Evolutionary conservation across 192 early-diverging fungal genomes (phyloP).

Genomic region (Entomortierella chlamydospora): DNA sequence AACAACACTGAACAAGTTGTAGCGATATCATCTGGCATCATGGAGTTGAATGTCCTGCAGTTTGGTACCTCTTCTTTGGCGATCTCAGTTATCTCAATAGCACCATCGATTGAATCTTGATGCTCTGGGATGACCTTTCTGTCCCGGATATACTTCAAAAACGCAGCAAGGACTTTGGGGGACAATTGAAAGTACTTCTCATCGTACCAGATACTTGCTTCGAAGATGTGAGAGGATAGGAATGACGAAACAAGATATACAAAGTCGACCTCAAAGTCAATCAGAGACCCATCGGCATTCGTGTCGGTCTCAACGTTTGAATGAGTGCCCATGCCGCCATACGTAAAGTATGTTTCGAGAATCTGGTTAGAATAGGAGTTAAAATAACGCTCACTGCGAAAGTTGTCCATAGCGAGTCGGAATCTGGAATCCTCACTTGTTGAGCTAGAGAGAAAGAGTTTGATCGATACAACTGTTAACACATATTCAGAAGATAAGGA

Average conservation of each 20-base stretch:
- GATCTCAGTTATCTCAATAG: constrained; percentile 14
- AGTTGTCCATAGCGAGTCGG: constrained; percentile 41
- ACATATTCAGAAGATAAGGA: too few species aligned
- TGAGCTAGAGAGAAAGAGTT: constrained; percentile 3
- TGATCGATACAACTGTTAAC: too few species aligned
- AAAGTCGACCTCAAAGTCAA: constrained; percentile 33
- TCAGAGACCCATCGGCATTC: too few species aligned
- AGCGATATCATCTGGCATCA: constrained; percentile 24
- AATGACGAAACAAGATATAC: constrained; percentile 22
- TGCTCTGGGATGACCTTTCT: constrained; percentile 39
- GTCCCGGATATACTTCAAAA: constrained; percentile 23
- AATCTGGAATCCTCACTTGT: constrained; percentile 19
- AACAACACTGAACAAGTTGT: constrained; percentile 4
- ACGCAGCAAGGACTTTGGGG: constrained; percentile 27
- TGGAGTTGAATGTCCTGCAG: constrained; percentile 27
- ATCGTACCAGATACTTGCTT: constrained; percentile 18
- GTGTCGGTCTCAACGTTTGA: not conserved
- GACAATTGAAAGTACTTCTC: constrained; percentile 14
- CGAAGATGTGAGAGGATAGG: constrained; percentile 27
- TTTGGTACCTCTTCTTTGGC: constrained; percentile 14
- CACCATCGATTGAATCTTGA: constrained; percentile 3
- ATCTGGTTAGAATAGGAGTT: constrained; percentile 13
- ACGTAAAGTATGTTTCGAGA: constrained; percentile 30
- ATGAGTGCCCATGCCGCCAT: constrained; percentile 37
- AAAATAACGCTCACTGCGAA: constrained; percentile 34